Evolutionary conservation across 441 rosid genomes (phyloP).

Genomic region (Mallotus repandus): DNA sequence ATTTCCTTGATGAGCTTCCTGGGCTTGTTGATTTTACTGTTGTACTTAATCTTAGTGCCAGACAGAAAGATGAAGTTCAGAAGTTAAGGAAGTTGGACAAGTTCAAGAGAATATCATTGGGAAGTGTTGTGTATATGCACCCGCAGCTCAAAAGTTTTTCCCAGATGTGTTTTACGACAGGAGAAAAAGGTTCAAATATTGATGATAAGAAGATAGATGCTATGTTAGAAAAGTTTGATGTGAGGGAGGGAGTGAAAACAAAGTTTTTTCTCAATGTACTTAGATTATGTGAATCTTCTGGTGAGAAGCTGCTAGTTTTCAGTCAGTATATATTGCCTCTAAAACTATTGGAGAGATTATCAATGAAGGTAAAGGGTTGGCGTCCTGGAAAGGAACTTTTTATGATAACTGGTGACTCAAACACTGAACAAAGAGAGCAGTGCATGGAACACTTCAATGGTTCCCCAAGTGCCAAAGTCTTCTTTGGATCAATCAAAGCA

Average conservation of each 20-base stretch:
- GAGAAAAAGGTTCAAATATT: slow-evolving; percentile 4
- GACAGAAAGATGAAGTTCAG: slow-evolving; percentile 45
- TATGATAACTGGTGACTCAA: slow-evolving; percentile 60
- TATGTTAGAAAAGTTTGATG: slow-evolving; percentile 26
- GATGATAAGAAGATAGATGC: slow-evolving; percentile 35
- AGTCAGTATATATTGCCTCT: slow-evolving; percentile 63
- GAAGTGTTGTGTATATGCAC: slow-evolving; percentile 42
- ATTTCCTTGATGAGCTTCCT: slow-evolving; percentile 70
- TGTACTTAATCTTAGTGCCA: slow-evolving; percentile 46
- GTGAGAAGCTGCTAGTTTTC: slow-evolving; percentile 69
- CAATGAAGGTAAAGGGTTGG: slow-evolving; percentile 50
- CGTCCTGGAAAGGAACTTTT: slow-evolving; percentile 48
- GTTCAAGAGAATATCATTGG: slow-evolving; percentile 36
- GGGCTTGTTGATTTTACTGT: slow-evolving; percentile 70
- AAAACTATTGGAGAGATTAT: slow-evolving; percentile 55
- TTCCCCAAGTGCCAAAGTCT: slow-evolving; percentile 53
- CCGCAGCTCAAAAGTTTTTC: slow-evolving; percentile 31
- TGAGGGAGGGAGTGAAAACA: slow-evolving; percentile 58
- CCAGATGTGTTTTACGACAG: slow-evolving; percentile 9
- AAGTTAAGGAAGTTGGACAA: slow-evolving; percentile 37
- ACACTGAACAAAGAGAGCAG: slow-evolving; percentile 46
- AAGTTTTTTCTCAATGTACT: slow-evolving; percentile 60
- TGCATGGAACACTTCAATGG: slow-evolving; percentile 64
- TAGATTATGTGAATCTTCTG: slow-evolving; percentile 45
- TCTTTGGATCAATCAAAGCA: slow-evolving; percentile 77